A percentile compares a stretch with the other conserved stretches of the same genome.
Conservation (phyloP, 768 basidiomycete genomes). For the Psilocybe sp. region DNA sequence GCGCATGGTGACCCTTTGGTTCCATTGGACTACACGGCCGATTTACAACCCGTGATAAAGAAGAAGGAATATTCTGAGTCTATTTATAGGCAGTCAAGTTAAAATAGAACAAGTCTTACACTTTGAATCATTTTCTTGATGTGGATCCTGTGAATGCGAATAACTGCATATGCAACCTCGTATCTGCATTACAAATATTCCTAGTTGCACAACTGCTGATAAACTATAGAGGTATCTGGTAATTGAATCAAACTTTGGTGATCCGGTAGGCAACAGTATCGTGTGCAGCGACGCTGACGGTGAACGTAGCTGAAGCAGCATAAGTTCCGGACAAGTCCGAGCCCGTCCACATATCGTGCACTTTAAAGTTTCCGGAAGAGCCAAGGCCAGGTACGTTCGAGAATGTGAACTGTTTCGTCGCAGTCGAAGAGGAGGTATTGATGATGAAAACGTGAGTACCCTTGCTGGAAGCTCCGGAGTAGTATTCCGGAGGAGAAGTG, state of each 20-base stretch:
- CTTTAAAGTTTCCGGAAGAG: slow-evolving; percentile 30
- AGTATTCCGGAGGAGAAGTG: slow-evolving; percentile 51
- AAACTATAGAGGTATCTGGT: no score
- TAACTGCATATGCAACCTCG: no score
- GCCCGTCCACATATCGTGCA: slow-evolving; percentile 60
- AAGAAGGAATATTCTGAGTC: no score
- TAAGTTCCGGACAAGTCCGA: slow-evolving; percentile 40
- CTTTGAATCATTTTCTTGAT: no score
- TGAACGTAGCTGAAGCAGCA: slow-evolving; percentile 30
- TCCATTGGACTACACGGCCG: no score
- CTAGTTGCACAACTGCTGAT: no score
- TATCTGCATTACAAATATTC: no score
- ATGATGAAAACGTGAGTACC: slow-evolving; percentile 56
- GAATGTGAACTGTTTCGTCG: slow-evolving; percentile 44
- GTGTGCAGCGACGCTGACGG: slow-evolving; percentile 42
- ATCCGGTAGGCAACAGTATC: slow-evolving; percentile 53
- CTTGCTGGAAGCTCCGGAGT: slow-evolving; percentile 43
- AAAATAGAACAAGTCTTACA: no score
- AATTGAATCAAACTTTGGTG: slow-evolving; percentile 5
- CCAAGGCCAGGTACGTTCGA: slow-evolving; percentile 44
- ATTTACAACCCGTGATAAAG: no score
- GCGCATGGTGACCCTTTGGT: no score
- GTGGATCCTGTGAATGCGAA: no score
- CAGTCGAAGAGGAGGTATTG: slow-evolving; percentile 37
- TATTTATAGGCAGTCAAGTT: no score